phyloP scores from a whole-genome alignment of 2,329 filamentous ascomycete species.

The Monilinia fructicola region DNA sequence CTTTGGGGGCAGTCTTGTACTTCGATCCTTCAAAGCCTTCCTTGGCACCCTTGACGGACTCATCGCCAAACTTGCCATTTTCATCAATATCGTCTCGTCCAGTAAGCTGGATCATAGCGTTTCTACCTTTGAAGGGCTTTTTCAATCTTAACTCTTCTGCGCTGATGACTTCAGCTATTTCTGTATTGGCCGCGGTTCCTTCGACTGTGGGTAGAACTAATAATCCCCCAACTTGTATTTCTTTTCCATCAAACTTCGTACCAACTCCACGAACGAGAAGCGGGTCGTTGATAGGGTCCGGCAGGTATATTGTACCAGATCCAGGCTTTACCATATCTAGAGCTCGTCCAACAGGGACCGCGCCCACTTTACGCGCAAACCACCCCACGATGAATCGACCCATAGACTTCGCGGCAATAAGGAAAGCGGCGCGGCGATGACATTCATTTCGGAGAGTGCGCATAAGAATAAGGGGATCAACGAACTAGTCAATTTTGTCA shows the following conservation, averaged over 20 bases:
- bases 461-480: constrained; percentile 92
- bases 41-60: constrained; percentile 26
- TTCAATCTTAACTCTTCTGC: constrained; percentile 82
- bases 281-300: constrained; percentile 82
- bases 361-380: constrained; percentile 79
- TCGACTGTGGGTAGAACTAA: constrained; percentile 84
- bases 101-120: constrained; percentile 77
- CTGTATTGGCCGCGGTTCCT: constrained; percentile 72
- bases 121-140: constrained; percentile 77
- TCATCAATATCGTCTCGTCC: constrained; percentile 71
- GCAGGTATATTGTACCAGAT: constrained; percentile 79
- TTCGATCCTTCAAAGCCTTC: constrained; percentile 70
- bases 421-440: constrained; percentile 82
- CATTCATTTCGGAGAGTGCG: constrained; percentile 82
- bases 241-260: constrained; percentile 73
- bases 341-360: constrained; percentile 89
- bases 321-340: constrained; percentile 84
- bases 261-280: constrained; percentile 59
- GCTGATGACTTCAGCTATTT: constrained; percentile 78
- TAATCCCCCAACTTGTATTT: constrained; percentile 76
- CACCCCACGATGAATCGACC: constrained; percentile 85
- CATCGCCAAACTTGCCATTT: constrained; percentile 47
- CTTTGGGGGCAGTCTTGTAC: constrained; percentile 87
- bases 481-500: constrained; percentile 61
- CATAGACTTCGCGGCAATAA: constrained; percentile 95